Conservation (phyloP, 352 stramenopile genomes). For the Globisporangium polare region DNA sequence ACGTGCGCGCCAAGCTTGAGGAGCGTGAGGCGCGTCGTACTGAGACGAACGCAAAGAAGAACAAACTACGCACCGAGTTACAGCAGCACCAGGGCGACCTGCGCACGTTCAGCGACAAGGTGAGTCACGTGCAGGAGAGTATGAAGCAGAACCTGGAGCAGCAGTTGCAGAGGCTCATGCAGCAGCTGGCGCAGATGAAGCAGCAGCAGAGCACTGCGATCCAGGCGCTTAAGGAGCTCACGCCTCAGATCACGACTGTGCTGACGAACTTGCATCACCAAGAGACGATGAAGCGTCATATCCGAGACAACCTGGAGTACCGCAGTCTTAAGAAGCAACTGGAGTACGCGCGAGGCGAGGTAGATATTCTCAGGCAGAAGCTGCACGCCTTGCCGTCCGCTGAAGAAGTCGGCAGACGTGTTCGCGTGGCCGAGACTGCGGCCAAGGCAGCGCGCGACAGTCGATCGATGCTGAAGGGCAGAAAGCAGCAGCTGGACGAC, state of each 20-base stretch:
- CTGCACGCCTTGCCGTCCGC: slow-evolving; percentile 44
- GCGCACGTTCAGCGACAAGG: slow-evolving; percentile 37
- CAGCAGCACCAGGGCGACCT: slow-evolving; percentile 39
- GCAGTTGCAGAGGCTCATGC: slow-evolving; percentile 34
- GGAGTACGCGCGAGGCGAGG: slow-evolving; percentile 27
- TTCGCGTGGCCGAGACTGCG: slow-evolving; percentile 27
- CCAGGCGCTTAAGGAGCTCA: slow-evolving; percentile 40
- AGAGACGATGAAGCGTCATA: slow-evolving; percentile 63
- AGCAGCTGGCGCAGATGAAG: slow-evolving; percentile 40
- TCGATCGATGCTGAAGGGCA: slow-evolving; percentile 38
- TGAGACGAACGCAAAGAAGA: slow-evolving; percentile 24
- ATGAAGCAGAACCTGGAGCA: slow-evolving; percentile 36
- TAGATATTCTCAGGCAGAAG: slow-evolving; percentile 39
- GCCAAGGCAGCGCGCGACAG: slow-evolving; percentile 30
- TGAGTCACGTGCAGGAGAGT: slow-evolving; percentile 33
- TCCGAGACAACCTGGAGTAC: slow-evolving; percentile 78
- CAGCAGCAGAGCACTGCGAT: slow-evolving; percentile 33
- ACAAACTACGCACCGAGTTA: slow-evolving; percentile 32
- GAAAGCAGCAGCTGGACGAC: slow-evolving; percentile 49
- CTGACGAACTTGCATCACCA: slow-evolving; percentile 39
- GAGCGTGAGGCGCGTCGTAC: slow-evolving; percentile 35
- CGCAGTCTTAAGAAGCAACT: slow-evolving; percentile 49
- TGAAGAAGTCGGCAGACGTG: slow-evolving; percentile 44
- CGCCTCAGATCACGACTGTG: slow-evolving; percentile 40
- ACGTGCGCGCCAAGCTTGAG: slow-evolving; percentile 37